These are phyloP conservation scores for Pythium utonaiense DNA, from an alignment of 352 stramenopile genomes.

Conservation along the genomic window DNA sequence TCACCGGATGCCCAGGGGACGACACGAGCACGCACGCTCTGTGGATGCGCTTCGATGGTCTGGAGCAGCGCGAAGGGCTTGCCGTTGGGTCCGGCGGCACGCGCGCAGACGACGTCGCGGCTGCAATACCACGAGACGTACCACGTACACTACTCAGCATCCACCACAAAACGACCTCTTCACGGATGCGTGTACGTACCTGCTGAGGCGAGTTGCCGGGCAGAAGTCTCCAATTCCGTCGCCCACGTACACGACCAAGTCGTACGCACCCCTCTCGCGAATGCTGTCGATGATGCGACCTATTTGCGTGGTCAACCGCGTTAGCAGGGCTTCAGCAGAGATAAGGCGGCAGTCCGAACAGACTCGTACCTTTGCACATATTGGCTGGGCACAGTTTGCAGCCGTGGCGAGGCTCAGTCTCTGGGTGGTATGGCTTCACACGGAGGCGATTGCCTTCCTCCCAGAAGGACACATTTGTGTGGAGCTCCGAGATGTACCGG, in stretches of 20 bases:
- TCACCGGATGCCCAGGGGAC: constrained; percentile 44
- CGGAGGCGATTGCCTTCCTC: constrained; percentile 16
- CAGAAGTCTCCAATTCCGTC: constrained; percentile 28
- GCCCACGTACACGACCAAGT: constrained; percentile 24
- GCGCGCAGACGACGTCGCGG: constrained; percentile 36
- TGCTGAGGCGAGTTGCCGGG: constrained; percentile 17
- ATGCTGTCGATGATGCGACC: constrained; percentile 21
- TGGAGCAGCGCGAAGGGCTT: constrained; percentile 34
- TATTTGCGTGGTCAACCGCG: too few species aligned
- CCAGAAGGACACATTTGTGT: constrained; percentile 24
- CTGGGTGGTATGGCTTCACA: constrained; percentile 22
- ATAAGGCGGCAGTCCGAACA: too few species aligned
- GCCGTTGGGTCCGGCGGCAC: constrained; percentile 25
- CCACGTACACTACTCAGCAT: too few species aligned
- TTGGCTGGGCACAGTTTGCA: constrained; percentile 29
- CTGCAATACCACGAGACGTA: too few species aligned
- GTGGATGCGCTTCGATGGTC: constrained; percentile 31
- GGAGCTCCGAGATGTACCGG: constrained; percentile 16
- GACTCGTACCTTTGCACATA: constrained; percentile 34
- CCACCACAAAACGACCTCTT: too few species aligned
- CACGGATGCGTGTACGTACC: too few species aligned
- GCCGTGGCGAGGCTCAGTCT: constrained; percentile 16
- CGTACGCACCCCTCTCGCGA: constrained; percentile 4
- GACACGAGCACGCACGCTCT: constrained; percentile 30
- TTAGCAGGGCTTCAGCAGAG: too few species aligned